Evolutionary conservation across 1,284 basidiomycete species (phyloP).

Genomic region (Dichomitus squalens): DNA sequence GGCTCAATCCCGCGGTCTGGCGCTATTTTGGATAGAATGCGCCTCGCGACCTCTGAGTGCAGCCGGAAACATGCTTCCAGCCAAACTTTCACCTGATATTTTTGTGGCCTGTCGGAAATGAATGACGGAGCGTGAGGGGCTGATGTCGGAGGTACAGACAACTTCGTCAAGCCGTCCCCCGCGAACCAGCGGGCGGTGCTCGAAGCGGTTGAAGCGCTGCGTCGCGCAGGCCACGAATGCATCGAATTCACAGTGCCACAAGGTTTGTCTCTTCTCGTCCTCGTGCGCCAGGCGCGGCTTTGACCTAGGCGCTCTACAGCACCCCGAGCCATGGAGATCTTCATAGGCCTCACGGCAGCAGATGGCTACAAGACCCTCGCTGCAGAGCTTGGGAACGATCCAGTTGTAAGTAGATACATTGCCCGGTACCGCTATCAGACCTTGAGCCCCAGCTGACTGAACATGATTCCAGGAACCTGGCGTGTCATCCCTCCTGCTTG

Average conservation of each 20-base stretch:
- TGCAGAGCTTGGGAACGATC: constrained; percentile 70
- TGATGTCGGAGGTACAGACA: constrained; percentile 45
- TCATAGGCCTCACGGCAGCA: constrained; percentile 69
- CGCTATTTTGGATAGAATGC: background rate
- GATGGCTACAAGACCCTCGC: constrained; percentile 80
- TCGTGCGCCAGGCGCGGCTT: background rate
- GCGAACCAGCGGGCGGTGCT: constrained; percentile 78
- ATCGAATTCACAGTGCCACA: constrained; percentile 61
- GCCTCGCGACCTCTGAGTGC: background rate
- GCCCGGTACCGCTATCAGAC: background rate
- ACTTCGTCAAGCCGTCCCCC: constrained; percentile 73
- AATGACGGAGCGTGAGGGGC: background rate
- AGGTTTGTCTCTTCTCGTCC: constrained; percentile 38
- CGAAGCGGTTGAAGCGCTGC: constrained; percentile 73
- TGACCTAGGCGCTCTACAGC: constrained; percentile 43
- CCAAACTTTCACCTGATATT: background rate
- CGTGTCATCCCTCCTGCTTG: constrained; percentile 18
- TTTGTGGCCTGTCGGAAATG: constrained; percentile 1
- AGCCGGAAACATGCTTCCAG: no score
- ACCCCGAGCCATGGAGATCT: constrained; percentile 57
- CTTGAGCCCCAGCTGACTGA: background rate
- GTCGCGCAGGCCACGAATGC: constrained; percentile 76
- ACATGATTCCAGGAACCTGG: constrained; percentile 16
- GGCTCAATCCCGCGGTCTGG: no score
- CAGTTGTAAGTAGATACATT: constrained; percentile 45